These are phyloP conservation scores for Aspergillus candidus DNA, from an alignment of 2,329 filamentous ascomycete genomes.

Conservation along the genomic window DNA sequence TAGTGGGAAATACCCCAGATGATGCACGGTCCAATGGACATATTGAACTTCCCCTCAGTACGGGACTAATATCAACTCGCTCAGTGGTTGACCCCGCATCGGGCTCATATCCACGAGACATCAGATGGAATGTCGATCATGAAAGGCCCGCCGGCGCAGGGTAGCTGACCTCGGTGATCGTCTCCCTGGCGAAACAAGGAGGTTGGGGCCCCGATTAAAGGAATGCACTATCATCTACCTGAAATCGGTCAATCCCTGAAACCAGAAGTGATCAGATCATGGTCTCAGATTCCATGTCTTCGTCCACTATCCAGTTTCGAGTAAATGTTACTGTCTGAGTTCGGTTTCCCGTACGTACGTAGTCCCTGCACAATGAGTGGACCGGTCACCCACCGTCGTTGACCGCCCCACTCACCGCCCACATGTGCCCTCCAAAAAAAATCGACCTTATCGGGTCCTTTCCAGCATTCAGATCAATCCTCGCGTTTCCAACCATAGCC, in stretches of 20 bases:
- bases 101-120: too few species aligned
- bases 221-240: constrained; percentile 13
- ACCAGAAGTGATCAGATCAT: background rate
- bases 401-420: constrained; percentile 20
- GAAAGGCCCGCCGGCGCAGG: background rate
- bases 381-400: background rate
- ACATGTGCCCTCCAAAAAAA: constrained; percentile 10
- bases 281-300: too few species aligned
- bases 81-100: too few species aligned
- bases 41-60: too few species aligned
- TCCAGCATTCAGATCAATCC: constrained; percentile 8
- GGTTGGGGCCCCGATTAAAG: constrained; percentile 14
- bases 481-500: constrained; percentile 12
- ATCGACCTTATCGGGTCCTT: constrained; percentile 7
- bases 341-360: too few species aligned
- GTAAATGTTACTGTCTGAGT: too few species aligned
- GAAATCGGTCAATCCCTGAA: background rate
- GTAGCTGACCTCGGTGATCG: constrained; percentile 1
- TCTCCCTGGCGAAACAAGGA: constrained; percentile 20
- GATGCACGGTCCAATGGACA: too few species aligned
- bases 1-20: too few species aligned
- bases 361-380: too few species aligned
- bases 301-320: too few species aligned
- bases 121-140: too few species aligned
- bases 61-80: too few species aligned